Base-by-base conservation (phyloP, 2,329 filamentous ascomycete genomes). In the Coleophoma cylindrospora region DNA sequence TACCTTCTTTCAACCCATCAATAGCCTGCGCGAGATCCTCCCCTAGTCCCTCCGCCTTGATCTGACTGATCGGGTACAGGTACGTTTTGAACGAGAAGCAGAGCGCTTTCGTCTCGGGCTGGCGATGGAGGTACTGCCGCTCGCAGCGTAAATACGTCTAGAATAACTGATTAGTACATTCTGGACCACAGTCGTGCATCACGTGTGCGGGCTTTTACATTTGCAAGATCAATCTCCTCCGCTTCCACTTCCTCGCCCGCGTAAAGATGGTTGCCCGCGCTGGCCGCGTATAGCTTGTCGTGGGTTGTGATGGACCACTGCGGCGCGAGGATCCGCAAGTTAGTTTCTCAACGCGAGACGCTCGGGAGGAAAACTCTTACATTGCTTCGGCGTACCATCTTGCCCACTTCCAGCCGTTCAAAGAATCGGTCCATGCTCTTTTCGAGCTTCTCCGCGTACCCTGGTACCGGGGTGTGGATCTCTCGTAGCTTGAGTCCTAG, bases 61-160 rank as follows among this genome's bases (percentile, higher is more conserved):
- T 66, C 46, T 80, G 70, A 37, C 57, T 57, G 8, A 86, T 62
- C 2, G 73, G 71, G 63, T 85, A 84, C 50, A 74, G 66, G 63
- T 83, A 85, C 14, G 82, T 85, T 64, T 84, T 82, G 62, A 84
- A 80, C 0, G 70, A 73, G 65, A 86, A 86, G 0, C 84, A 72
- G 17, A 85, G 45, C 8, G 79, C 80, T 47, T 70, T 68, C 0
- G 71, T 76, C 44, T 65, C 55, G 4, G 79, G 79, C 22, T 86
- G 62, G 1, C 82, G 72, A 66, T 84, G 80, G 34, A 86, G 63
- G 1, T 79, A 81, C 68, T 86, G 82, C 33, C 80, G 68, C 64
- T 86, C 82, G 54, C 72, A 78, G 4, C 82, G 69, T 19, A 86
- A 48, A 37, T 70, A 64, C 0, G 73, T 74, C 71, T 66, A 34